Base-by-base conservation (phyloP, 768 basidiomycete genomes). In the Dioszegia aurantiaca region DNA sequence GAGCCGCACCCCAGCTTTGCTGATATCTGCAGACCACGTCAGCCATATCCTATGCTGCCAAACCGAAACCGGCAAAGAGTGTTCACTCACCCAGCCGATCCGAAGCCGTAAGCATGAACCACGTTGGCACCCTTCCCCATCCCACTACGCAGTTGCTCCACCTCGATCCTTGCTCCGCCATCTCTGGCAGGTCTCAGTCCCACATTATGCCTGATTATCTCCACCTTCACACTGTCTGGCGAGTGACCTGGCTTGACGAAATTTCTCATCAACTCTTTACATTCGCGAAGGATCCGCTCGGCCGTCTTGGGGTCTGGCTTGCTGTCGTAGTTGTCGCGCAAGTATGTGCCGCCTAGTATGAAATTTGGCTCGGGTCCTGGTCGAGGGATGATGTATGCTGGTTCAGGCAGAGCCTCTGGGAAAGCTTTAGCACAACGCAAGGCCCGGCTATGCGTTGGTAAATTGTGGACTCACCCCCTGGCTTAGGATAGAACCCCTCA, bases 391-490 rank as follows among this genome's bases (percentile, higher is more conserved):
- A 86, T 81, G 72, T 87, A 87, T 3, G 81, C 80, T 19, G 58
- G 45, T 14, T 43, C 55, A 14, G 55, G 46, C 17, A 37, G 23
- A 28, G 28, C 4, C 17, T 31, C 55, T 56, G 27, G 3, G 14
- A 8, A 36, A 5, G 24, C 36, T 5, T 53, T 84, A 0, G 89
- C 86, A 77, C 94, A 90, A 5, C n/a, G n/a, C n/a, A n/a, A n/a
- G n/a, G n/a, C 90, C 91, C 24, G 14, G 8, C 5, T 14, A 30
- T 11, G 48, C 8, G 12, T 4, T 31, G 19, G 6, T 26, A 37
- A 24, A 41, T 27, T 36, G 49, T 11, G 12, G 80, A 79, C 73
- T 97, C 91, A 68, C 91, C 85, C 1, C 90, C 91, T 16, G 88
- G 83, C 41, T 93, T 80, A 28, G 84, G 84, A 6, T 45, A 17